Percentiles rank a stretch among this genome's conserved stretches.
Conservation (phyloP, 2,329 filamentous ascomycete species). For the Cercospora sp. region DNA sequence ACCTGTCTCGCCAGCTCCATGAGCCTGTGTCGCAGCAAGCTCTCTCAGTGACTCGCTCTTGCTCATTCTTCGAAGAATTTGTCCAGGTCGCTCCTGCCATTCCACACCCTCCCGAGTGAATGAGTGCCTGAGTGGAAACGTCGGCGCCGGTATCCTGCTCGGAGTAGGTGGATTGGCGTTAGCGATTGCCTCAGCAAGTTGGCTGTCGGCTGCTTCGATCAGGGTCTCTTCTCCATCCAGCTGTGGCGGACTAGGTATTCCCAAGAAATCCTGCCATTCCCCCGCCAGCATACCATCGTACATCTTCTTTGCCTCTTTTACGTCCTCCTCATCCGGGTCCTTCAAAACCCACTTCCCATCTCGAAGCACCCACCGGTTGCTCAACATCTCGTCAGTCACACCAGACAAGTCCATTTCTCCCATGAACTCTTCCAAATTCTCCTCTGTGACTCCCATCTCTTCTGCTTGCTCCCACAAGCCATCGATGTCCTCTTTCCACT, state of each 20-base stretch:
- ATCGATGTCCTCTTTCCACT: neutral
- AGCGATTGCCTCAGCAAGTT: neutral
- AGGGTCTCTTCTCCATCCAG: neutral
- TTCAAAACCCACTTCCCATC: neutral
- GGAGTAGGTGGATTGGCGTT: neutral
- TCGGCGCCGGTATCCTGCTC: neutral
- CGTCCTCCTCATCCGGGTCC: neutral
- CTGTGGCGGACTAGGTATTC: neutral
- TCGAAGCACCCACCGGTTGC: neutral
- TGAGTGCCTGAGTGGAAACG: neutral
- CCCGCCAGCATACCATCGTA: neutral
- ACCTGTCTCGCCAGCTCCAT: neutral
- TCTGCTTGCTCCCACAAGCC: neutral
- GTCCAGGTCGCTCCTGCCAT: neutral
- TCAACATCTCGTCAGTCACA: neutral
- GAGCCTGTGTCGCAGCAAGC: neutral
- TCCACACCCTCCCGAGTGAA: neutral
- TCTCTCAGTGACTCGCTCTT: neutral
- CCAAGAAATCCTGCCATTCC: neutral
- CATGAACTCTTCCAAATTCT: neutral
- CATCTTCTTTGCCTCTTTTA: neutral
- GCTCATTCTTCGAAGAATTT: neutral
- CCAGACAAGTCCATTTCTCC: neutral
- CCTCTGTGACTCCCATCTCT: neutral
- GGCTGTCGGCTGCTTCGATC: neutral